Evolutionary conservation across 169 alveolate genomes (phyloP).

Genomic region (Besnoitia besnoiti): DNA sequence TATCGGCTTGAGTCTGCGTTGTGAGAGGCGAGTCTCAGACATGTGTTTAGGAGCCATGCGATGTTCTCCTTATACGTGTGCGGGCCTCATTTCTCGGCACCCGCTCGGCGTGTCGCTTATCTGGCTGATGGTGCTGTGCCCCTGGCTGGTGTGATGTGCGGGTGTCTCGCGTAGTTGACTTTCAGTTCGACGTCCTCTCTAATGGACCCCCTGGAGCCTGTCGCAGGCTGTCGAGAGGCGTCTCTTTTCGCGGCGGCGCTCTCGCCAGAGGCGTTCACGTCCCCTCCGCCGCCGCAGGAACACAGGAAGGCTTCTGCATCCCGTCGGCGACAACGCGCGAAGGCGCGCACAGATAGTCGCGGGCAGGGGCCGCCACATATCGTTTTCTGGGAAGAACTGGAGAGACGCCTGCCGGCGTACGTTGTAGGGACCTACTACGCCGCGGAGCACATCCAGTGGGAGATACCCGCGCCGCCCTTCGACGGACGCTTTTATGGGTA

Average conservation of each 20-base stretch:
- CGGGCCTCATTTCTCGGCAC: too few relatives aligned
- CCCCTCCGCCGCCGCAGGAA: neutral
- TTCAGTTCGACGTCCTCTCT: constrained; percentile 6
- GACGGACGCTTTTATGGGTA: neutral
- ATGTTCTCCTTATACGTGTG: too few relatives aligned
- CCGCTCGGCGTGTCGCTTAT: too few relatives aligned
- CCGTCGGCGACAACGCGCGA: neutral
- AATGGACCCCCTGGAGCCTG: constrained; percentile 25
- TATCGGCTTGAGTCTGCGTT: too few relatives aligned
- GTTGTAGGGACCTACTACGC: neutral
- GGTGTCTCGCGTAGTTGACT: neutral
- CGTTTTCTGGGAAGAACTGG: constrained; percentile 18
- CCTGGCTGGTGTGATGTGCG: neutral
- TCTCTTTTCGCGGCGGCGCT: neutral
- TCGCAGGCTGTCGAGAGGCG: neutral
- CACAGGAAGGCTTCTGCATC: neutral
- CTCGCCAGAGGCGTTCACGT: neutral
- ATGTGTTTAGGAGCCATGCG: too few relatives aligned
- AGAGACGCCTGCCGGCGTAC: neutral
- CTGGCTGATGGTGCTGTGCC: neutral
- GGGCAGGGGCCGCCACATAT: neutral
- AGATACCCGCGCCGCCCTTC: constrained; percentile 32
- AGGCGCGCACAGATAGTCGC: neutral
- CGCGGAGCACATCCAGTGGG: constrained; percentile 36
- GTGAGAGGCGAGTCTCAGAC: too few relatives aligned